Percentiles rank a stretch among this genome's conserved stretches.
phyloP scores from a whole-genome alignment of 2,329 filamentous ascomycete species.

The Mycosphaerella arachidis region DNA sequence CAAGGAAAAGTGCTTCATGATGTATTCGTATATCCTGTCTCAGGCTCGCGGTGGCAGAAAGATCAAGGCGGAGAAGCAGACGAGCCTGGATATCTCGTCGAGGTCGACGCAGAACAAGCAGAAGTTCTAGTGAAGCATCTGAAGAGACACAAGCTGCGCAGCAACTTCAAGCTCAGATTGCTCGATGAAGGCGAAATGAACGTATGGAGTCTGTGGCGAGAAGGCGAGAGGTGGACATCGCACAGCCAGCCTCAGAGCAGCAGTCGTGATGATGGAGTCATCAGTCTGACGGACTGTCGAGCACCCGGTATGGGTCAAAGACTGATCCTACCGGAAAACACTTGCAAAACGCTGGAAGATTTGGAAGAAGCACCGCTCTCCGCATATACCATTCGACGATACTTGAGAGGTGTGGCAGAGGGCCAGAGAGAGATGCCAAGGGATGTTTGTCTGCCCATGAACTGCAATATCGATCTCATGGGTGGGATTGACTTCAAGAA shows the following conservation, averaged over 20 bases:
- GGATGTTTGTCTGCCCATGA: slow-evolving; percentile 73
- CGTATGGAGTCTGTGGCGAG: slow-evolving; percentile 73
- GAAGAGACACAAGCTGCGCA: slow-evolving; percentile 78
- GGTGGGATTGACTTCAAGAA: slow-evolving; percentile 87
- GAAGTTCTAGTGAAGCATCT: slow-evolving; percentile 64
- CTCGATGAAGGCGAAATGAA: slow-evolving; percentile 61
- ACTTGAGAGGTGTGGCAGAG: slow-evolving; percentile 77
- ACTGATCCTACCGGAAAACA: slow-evolving; percentile 32
- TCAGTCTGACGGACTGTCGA: slow-evolving; percentile 39
- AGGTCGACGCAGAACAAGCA: slow-evolving; percentile 69
- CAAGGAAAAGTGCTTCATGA: slow-evolving; percentile 78
- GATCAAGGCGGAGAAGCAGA: slow-evolving; percentile 22
- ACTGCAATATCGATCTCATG: slow-evolving; percentile 84
- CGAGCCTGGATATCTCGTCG: slow-evolving; percentile 65
- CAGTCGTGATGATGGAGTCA: slow-evolving; percentile 19
- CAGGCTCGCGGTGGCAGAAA: slow-evolving; percentile 31
- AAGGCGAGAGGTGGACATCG: slow-evolving; percentile 38
- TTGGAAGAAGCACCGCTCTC: slow-evolving; percentile 38
- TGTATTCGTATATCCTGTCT: slow-evolving; percentile 76
- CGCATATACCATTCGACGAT: slow-evolving; percentile 71
- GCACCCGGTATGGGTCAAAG: slow-evolving; percentile 36
- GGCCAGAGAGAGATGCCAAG: slow-evolving; percentile 72
- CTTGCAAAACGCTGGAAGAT: slow-evolving; percentile 27
- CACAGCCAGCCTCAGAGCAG: slow-evolving; percentile 19
- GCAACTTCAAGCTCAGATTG: slow-evolving; percentile 67